A percentile compares a stretch with the other conserved stretches of the same genome.
These are phyloP conservation scores for Suillus clintonianus DNA, from an alignment of 768 basidiomycete genomes.

Conservation along the genomic window DNA sequence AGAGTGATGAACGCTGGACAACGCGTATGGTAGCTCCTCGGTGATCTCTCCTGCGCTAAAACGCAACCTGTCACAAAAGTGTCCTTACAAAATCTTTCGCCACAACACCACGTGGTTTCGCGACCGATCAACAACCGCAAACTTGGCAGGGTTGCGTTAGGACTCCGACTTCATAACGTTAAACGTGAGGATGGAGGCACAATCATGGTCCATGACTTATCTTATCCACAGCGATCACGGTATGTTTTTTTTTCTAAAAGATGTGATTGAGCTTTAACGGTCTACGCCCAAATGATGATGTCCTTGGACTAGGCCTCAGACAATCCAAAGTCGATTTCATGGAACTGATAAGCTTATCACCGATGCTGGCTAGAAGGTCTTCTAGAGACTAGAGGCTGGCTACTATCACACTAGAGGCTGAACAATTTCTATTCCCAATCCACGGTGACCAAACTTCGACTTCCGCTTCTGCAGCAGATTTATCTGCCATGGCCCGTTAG, in stretches of 20 bases:
- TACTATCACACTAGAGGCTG: neutral
- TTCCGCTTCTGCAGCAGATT: neutral
- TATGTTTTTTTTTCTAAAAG: neutral
- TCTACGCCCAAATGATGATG: neutral
- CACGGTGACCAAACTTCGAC: neutral
- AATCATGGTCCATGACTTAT: neutral
- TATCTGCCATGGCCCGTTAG: neutral
- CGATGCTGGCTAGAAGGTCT: neutral
- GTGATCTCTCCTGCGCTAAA: neutral
- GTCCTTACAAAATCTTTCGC: neutral
- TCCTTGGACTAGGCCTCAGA: neutral
- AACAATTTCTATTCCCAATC: neutral
- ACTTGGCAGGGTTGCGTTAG: neutral
- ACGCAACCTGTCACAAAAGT: neutral
- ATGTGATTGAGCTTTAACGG: neutral
- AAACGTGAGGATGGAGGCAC: neutral
- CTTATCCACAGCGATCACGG: neutral
- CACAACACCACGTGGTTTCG: neutral
- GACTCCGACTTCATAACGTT: neutral
- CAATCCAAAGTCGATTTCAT: neutral
- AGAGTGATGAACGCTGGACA: conserved; percentile 1
- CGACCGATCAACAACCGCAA: neutral
- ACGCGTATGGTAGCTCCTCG: neutral
- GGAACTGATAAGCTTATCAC: neutral
- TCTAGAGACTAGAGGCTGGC: neutral